Evolutionary conservation across 2,329 filamentous ascomycete species (phyloP), one percentile per base, ranked within the genome.

Genomic region (Trichoderma hamatum): DNA sequence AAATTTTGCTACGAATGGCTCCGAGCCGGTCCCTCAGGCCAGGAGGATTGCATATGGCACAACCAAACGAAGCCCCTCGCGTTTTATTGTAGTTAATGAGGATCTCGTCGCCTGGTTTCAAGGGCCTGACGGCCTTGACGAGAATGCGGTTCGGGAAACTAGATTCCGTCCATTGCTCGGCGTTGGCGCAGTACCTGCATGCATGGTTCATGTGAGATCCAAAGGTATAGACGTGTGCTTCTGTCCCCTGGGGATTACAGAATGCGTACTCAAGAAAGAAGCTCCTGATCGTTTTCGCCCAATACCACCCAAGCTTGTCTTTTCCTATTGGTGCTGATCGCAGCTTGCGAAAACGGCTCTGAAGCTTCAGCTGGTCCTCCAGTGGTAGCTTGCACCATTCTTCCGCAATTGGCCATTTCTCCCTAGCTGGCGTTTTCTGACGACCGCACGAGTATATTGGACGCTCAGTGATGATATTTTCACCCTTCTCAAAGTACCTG

Each of bases 51-150:
- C 76, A 77, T 6, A 71, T 19, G 0, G 64, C 63, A 67, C 80
- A 82, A 0, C 55, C 51, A 49, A 78, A 79, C 11, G 70, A 62
- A 69, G 3, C 72, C 67, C 28, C 49, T 49, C 19, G 11, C 9
- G 9, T 3, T 49, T 76, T 76, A 63, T 75, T 72, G 67, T 82
- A 82, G 71, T 78, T 70, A 72, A 82, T 78, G 36, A 78, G 78
- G 36, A 83, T 70, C 71, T 82, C 76, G 5, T 81, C 74, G 13
- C 73, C 77, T 2, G 67, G 36, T 3, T 43, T 58, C 34, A 83
- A 46, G 3, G 55, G 6, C 11, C 55, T 71, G 7, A 61, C 5
- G 1, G 72, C 63, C 24, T 9, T 71, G 21, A 78, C 68, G 0
- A 28, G 65, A 16, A 79, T 77, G 1, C 7, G 3, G 28, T 74